phyloP scores from a whole-genome alignment of 108 stramenopile species.

The Cyclotella kingstonii region DNA sequence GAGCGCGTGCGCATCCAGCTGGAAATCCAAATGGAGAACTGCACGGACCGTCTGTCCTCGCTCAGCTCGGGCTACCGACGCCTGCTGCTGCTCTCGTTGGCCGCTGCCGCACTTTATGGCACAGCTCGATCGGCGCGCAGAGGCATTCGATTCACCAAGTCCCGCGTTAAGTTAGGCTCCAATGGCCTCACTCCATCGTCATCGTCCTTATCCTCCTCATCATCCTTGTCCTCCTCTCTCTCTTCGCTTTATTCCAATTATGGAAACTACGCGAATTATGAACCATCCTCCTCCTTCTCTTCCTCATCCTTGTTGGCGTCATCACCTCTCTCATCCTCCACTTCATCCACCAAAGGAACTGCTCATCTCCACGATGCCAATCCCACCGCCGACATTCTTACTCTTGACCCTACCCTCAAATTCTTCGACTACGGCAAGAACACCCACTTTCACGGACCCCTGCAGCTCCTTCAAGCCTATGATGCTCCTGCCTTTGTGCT shows the following conservation, averaged over 20 bases:
- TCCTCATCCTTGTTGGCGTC: slow-evolving; percentile 10
- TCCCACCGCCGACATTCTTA: slow-evolving; percentile 15
- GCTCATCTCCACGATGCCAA: slow-evolving; percentile 33
- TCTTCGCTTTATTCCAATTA: too few relatives aligned
- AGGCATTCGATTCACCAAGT: too few relatives aligned
- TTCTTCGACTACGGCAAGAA: slow-evolving; percentile 35
- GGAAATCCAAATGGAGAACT: slow-evolving; percentile 46
- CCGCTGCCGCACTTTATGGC: slow-evolving; percentile 18
- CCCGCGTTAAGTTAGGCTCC: too few relatives aligned
- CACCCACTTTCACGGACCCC: slow-evolving; percentile 29
- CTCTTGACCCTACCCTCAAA: slow-evolving; percentile 27
- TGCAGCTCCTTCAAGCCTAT: slow-evolving; percentile 43
- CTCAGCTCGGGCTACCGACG: slow-evolving; percentile 17
- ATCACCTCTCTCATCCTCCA: background rate
- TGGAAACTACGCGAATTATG: too few relatives aligned
- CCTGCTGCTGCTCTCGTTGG: slow-evolving; percentile 31
- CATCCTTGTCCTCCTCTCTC: too few relatives aligned
- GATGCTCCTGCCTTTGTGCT: slow-evolving; percentile 33
- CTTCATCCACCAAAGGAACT: slow-evolving; percentile 20
- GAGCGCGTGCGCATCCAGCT: slow-evolving; percentile 53
- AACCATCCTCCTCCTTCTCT: too few relatives aligned
- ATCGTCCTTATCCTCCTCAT: too few relatives aligned
- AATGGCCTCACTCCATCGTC: too few relatives aligned
- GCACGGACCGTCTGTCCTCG: slow-evolving; percentile 29
- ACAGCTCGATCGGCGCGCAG: slow-evolving; percentile 32